Evolutionary conservation across 768 basidiomycete genomes (phyloP), one percentile per base, ranked within the genome.

Genomic region (Rhizopogon sp.): DNA sequence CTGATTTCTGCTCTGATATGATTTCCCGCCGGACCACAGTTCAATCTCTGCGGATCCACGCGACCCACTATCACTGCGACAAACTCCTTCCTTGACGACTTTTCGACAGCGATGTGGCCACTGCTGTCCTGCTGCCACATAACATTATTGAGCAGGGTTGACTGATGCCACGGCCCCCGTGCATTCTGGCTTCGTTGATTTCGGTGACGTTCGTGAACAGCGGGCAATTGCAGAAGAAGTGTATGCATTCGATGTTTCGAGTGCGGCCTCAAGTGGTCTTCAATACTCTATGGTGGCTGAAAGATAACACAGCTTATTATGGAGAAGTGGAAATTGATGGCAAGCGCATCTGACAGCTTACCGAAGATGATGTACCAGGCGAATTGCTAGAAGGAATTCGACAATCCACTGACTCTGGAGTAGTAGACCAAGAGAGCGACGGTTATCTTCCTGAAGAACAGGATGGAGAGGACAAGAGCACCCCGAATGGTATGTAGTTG

Each of bases 251-350:
- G 0, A 62, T 59, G 0, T 67, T 74, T 31, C 58, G 59, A 0
- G 70, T 74, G 0, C 56, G 66, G 0, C 50, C 66, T 0, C 20
- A 45, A 0, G 7, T 50, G 0, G 50, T 75, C 20, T 54, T 51
- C 14, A 44, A 66, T 1, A 71, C 68, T 0, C 53, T 78, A 0
- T n/a, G 57, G 0, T 75, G 73, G 72, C 49, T 74, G 44, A 70
- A 71, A 50, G n/a, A 0, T 0, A 56, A 74, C 58, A 73, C 74
- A 46, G 46, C 53, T 0, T 14, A 65, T 5, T 74, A 72, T 46
- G 8, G 25, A 13, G 58, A 61, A 17, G 66, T 69, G 42, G 46
- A 49, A 0, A 67, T 67, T 17, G 65, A 56, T 41, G 49, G 53
- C 4, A 60, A 54, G 35, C 47, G 53, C 0, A 33, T 76, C 10